Conservation (phyloP, 345 rosid species). For the Heritiera fomes region DNA sequence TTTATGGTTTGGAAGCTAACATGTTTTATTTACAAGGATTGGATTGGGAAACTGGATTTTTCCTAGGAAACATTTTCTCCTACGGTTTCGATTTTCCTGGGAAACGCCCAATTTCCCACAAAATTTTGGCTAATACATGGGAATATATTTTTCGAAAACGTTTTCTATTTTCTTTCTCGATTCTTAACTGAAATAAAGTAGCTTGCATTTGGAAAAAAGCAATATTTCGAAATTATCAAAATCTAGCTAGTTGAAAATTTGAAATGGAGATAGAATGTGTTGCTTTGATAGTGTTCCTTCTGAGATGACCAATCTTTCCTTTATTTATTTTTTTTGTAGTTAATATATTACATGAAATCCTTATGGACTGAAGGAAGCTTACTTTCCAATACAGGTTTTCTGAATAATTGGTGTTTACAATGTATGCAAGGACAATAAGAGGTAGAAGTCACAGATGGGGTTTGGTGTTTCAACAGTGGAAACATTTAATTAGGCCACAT, state of each 20-base stretch:
- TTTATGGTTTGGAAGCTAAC: not conserved
- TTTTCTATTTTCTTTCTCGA: not conserved
- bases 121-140: not conserved
- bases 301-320: not conserved
- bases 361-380: not conserved
- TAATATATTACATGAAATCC: not conserved
- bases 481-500: conserved; percentile 40
- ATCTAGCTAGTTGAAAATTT: not conserved
- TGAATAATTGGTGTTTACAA: conserved; percentile 33
- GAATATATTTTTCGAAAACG: not conserved
- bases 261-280: not conserved
- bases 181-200: not conserved
- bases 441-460: conserved; percentile 63
- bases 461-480: conserved; percentile 50
- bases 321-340: not conserved
- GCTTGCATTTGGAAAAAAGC: not conserved
- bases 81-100: not conserved
- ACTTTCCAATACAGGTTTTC: conserved; percentile 9
- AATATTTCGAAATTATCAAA: not conserved
- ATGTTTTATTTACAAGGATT: not conserved
- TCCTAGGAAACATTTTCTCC: not conserved
- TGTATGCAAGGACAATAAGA: conserved; percentile 69
- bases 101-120: not conserved
- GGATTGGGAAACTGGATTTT: conserved; percentile 9
- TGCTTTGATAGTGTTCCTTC: not conserved